These are phyloP conservation scores for Acanthamoeba triangularis DNA, from an alignment of 208 protist genomes.

Conservation along the genomic window DNA sequence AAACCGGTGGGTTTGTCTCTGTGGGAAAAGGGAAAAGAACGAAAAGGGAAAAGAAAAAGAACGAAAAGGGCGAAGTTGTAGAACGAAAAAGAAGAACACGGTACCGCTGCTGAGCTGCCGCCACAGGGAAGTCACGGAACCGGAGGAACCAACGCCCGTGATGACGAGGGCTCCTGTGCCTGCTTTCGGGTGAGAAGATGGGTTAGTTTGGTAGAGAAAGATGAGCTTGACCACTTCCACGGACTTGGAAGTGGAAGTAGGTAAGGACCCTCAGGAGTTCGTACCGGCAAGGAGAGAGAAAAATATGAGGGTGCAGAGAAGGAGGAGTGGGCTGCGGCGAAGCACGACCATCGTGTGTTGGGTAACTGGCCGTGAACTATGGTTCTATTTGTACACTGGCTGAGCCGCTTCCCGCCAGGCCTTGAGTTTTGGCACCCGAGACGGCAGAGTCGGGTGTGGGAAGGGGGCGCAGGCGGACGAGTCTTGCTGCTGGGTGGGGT, in stretches of 20 bases:
- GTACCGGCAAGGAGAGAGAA: not conserved
- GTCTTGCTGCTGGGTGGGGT: too few relatives aligned
- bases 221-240: not conserved
- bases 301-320: not conserved
- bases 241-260: too few relatives aligned
- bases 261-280: not conserved
- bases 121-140: constrained; percentile 35
- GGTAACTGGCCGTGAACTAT: too few relatives aligned
- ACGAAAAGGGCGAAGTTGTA: not conserved
- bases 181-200: not conserved
- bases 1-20: too few relatives aligned
- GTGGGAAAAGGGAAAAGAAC: not conserved
- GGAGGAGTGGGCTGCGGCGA: not conserved
- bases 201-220: not conserved
- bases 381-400: not conserved
- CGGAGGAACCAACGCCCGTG: constrained; percentile 17
- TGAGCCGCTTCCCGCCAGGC: too few relatives aligned
- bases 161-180: not conserved
- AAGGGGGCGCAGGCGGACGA: too few relatives aligned
- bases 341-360: not conserved
- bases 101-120: constrained; percentile 14
- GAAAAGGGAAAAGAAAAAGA: not conserved
- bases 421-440: too few relatives aligned
- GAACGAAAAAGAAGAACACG: not conserved
- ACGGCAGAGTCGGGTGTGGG: too few relatives aligned